Percentiles rank a stretch among this genome's conserved stretches.
These are phyloP conservation scores for Zygotorulaspora florentina DNA, from an alignment of 805 yeast genomes.

Conservation along the genomic window DNA sequence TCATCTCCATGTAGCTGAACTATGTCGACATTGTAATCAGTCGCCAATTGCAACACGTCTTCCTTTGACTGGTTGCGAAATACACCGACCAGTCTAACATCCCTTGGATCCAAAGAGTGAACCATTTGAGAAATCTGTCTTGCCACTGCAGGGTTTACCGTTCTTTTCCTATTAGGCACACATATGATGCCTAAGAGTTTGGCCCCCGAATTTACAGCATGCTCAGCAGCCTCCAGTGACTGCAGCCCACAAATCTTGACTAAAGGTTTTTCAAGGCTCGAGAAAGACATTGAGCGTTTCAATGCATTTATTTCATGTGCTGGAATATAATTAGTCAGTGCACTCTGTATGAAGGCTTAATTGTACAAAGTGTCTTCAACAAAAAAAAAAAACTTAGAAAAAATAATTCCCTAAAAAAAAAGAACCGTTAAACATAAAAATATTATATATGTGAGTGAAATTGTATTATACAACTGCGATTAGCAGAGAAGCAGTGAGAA, in stretches of 20 bases:
- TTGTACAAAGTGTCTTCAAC: neutral
- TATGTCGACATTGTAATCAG: constrained; percentile 56
- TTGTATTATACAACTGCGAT: constrained; percentile 9
- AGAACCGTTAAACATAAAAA: neutral
- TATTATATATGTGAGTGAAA: neutral
- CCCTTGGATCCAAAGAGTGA: constrained; percentile 37
- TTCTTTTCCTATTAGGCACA: constrained; percentile 77
- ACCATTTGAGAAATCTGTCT: constrained; percentile 41
- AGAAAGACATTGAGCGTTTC: neutral
- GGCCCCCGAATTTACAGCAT: constrained; percentile 69
- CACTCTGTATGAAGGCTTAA: no score
- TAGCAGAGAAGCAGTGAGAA: constrained; percentile 6
- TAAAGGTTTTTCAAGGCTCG: constrained; percentile 28
- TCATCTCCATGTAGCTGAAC: constrained; percentile 86
- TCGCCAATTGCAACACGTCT: constrained; percentile 45
- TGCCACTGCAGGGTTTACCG: constrained; percentile 51
- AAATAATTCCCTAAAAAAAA: neutral
- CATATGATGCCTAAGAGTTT: constrained; percentile 77
- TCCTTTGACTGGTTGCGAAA: constrained; percentile 75
- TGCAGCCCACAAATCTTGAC: constrained; percentile 85
- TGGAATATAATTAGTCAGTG: no score
- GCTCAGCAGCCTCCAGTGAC: constrained; percentile 60
- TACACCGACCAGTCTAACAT: constrained; percentile 83
- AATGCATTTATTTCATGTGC: no score
- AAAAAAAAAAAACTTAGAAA: neutral